Percentiles rank a stretch among this genome's conserved stretches.
phyloP scores from a whole-genome alignment of 805 yeast genomes.

The Starmerella geochares region DNA sequence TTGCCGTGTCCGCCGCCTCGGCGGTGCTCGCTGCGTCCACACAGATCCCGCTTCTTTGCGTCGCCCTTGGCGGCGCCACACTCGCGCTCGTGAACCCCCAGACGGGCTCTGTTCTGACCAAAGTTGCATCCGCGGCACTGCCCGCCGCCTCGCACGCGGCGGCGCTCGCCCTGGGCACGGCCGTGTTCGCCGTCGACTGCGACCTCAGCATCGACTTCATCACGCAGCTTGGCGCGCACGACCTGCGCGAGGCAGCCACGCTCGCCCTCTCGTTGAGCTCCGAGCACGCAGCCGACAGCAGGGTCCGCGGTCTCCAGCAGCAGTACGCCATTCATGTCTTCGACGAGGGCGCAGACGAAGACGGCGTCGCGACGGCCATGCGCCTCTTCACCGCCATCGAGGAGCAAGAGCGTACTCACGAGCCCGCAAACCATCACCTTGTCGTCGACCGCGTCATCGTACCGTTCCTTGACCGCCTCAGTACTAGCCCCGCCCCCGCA shows the following conservation, averaged over 20 bases:
- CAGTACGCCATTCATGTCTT: slow-evolving; percentile 13
- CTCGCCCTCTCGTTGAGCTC: slow-evolving; percentile 14
- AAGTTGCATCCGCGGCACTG: neutral
- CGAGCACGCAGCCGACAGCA: neutral
- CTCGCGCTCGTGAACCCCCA: slow-evolving; percentile 11
- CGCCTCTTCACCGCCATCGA: slow-evolving; percentile 15
- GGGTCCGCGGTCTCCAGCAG: slow-evolving; percentile 11
- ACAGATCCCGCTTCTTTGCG: slow-evolving; percentile 7
- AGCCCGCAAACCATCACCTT: slow-evolving; percentile 2
- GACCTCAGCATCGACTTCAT: neutral
- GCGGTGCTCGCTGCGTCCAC: neutral
- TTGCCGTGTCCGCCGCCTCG: neutral
- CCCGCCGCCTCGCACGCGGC: neutral
- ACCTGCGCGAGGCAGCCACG: slow-evolving; percentile 15
- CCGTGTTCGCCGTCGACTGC: neutral
- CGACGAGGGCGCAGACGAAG: slow-evolving; percentile 4
- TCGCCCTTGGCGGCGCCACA: neutral
- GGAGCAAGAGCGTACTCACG: slow-evolving; percentile 12
- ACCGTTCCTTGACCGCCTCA: slow-evolving; percentile 4
- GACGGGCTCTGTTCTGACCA: slow-evolving; percentile 12
- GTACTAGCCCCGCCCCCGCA: neutral
- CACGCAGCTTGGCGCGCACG: neutral
- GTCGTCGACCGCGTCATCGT: neutral
- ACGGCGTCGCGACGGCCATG: slow-evolving; percentile 15
- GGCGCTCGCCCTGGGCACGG: neutral